These are phyloP conservation scores for Larix sibirica DNA, from an alignment of 83 land plant species.

Conservation along the genomic window DNA sequence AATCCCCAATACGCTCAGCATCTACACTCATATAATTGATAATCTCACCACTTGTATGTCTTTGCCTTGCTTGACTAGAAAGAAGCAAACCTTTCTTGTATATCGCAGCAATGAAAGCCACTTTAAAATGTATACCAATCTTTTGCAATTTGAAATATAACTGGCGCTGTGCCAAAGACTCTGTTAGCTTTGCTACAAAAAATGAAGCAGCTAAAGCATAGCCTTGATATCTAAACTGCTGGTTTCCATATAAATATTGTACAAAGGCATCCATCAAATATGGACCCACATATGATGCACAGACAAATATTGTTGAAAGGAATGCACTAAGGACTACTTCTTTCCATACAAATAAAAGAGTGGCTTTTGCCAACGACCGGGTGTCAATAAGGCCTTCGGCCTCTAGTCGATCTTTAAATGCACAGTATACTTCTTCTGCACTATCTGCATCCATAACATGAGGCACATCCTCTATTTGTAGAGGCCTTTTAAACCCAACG, in stretches of 20 bases:
- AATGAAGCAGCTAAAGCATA: conserved; percentile 50
- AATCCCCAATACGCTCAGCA: conserved; percentile 72
- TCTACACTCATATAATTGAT: conserved; percentile 84
- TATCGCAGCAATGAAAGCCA: conserved; percentile 60
- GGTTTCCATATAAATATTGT: conserved; percentile 29
- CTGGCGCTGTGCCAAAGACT: conserved; percentile 63
- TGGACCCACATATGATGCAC: conserved; percentile 74
- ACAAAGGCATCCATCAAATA: conserved; percentile 64
- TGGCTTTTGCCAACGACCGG: conserved; percentile 36
- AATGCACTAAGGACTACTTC: conserved; percentile 47
- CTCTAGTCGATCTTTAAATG: conserved; percentile 33
- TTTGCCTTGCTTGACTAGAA: conserved; percentile 55
- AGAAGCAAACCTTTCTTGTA: conserved; percentile 62
- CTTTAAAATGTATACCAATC: conserved; percentile 47
- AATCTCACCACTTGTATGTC: conserved; percentile 61
- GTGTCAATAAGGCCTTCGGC: conserved; percentile 27
- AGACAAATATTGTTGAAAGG: conserved; percentile 41
- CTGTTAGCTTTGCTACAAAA: conserved; percentile 60
- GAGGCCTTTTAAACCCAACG: conserved; percentile 42
- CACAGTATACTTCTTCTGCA: conserved; percentile 35
- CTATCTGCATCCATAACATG: conserved; percentile 48
- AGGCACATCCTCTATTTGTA: conserved; percentile 65
- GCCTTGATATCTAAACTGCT: conserved; percentile 34
- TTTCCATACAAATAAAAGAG: conserved; percentile 41
- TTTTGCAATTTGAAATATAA: conserved; percentile 66